Evolutionary conservation across 768 basidiomycete genomes (phyloP).

Genomic region (Macrolepiota albuminosa): DNA sequence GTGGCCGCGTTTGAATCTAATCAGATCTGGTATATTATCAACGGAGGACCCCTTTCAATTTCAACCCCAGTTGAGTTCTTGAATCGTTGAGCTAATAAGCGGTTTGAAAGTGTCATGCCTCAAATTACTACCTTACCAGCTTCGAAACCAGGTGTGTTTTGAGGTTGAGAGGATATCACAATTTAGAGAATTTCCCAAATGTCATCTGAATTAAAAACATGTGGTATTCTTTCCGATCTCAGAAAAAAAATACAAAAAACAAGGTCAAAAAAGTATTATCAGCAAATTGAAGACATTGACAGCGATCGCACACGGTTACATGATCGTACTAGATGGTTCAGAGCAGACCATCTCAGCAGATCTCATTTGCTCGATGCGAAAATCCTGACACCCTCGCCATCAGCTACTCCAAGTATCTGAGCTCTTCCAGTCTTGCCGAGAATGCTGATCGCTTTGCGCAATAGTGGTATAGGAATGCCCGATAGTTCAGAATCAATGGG

Average conservation of each 20-base stretch:
- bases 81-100: no score
- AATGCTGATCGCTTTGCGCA: conserved; percentile 64
- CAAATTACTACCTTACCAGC: no score
- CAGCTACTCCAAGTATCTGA: conserved; percentile 70
- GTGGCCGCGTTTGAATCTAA: conserved; percentile 7
- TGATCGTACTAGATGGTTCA: background rate
- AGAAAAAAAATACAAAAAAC: no score
- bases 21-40: background rate
- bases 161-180: no score
- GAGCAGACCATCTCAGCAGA: background rate
- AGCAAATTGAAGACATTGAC: background rate
- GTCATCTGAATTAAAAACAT: no score
- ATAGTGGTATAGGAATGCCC: conserved; percentile 61
- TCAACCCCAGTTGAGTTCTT: no score
- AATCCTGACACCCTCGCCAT: conserved; percentile 82
- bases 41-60: no score
- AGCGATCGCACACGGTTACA: background rate
- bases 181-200: no score
- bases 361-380: conserved; percentile 39
- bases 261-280: background rate
- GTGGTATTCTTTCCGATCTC: background rate
- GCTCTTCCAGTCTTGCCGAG: conserved; percentile 65
- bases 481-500: conserved; percentile 64
- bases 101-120: no score
- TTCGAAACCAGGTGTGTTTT: no score